Base-by-base conservation (phyloP, 805 yeast genomes). In the Debaryomyces hansenii region DNA sequence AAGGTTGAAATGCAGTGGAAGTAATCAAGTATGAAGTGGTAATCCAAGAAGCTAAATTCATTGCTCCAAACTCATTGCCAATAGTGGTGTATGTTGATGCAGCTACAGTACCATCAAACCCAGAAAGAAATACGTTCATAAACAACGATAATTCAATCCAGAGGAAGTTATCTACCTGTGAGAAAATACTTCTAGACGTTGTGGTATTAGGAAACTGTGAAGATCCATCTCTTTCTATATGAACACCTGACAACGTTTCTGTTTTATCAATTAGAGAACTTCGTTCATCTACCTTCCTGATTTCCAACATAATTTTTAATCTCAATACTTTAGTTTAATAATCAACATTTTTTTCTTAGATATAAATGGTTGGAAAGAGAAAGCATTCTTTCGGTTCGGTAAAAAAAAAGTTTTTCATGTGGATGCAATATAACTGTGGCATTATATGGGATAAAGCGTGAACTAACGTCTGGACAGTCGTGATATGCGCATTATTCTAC, bases 21-120 rank as follows among this genome's bases (percentile, higher is more conserved):
- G 76, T 67, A 38, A 72, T 61, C 32, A 72, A 49, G 45, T 72
- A 72, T 1, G 74, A 66, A 4, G 75, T 66, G 2, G 77, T 70
- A 33, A 72, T 68, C 75, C 76, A 70, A 2, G 75, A 66, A 18
- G 72, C 72, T 11, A 67, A 45, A 35, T 62, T 50, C 14, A 64
- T 65, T 8, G 70, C 67, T 15, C 63, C 54, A 40, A 68, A 67
- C 42, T 69, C 68, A 37, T 71, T 67, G 2, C 80, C 80, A 28
- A 77, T 74, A 29, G 71, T 62, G 15, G 79, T 68, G 47, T 75
- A 75, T 1, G 76, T 74, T 4, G 79, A 72, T 3, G 80, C 79
- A 9, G 78, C 74, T 34, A 77, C 69, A 4, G 80, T 75, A 2
- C 74, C 68, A 50, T 77, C 80, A 51, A 77, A 73, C 2, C 78